These are phyloP conservation scores for Phytophthora citricola DNA, from an alignment of 352 stramenopile species.

Conservation along the genomic window DNA sequence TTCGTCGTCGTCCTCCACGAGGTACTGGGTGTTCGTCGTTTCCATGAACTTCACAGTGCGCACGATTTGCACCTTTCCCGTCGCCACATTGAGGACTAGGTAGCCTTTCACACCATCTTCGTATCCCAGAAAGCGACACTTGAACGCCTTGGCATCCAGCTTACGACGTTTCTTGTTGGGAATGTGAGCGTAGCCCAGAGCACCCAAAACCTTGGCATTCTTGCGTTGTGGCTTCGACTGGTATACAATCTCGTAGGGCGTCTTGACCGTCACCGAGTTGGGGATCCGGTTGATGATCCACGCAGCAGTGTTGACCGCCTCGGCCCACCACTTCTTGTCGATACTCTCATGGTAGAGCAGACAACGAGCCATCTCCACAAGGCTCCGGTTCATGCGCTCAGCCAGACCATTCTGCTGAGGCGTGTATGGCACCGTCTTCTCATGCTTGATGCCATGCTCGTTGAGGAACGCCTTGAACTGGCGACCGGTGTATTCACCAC, in stretches of 20 bases:
- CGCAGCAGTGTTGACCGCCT: neutral
- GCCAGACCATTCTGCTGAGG: no score
- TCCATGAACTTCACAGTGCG: no score
- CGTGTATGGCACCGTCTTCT: no score
- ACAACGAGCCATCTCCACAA: constrained; percentile 1
- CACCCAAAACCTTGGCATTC: constrained; percentile 16
- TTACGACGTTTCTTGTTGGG: constrained; percentile 2
- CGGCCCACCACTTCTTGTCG: neutral
- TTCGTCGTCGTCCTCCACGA: no score
- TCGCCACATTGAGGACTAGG: no score
- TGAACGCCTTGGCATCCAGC: neutral
- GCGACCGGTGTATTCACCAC: no score
- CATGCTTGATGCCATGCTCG: no score
- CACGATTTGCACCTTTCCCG: no score
- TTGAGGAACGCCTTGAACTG: no score
- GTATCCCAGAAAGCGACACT: no score
- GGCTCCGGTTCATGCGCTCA: neutral
- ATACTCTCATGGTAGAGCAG: constrained; percentile 8
- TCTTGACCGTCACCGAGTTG: constrained; percentile 6
- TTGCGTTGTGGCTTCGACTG: constrained; percentile 1
- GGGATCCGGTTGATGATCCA: constrained; percentile 5
- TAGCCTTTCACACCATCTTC: no score
- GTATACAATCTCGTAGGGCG: constrained; percentile 16
- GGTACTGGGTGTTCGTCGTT: no score
- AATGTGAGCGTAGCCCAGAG: constrained; percentile 19